Evolutionary conservation across 2,329 filamentous ascomycete species (phyloP).

Genomic region (Periglandula ipomoeae): DNA sequence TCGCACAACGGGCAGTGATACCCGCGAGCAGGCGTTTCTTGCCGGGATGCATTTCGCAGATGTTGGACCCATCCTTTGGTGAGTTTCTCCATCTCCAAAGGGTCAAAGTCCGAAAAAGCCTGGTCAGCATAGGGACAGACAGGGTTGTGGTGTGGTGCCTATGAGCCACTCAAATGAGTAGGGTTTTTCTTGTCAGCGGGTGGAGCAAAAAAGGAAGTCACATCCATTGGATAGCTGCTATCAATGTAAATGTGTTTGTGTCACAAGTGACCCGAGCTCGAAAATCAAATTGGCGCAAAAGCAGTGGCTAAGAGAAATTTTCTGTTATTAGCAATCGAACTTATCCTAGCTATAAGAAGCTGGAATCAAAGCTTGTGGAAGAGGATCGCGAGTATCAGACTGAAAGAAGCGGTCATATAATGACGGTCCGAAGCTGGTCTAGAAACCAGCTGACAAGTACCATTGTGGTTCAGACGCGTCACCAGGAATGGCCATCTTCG

Average conservation of each 20-base stretch:
- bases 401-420: neutral
- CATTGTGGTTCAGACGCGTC: no score
- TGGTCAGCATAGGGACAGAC: constrained; percentile 2
- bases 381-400: no score
- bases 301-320: neutral
- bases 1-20: constrained; percentile 17
- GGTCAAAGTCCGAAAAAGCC: neutral
- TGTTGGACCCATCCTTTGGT: constrained; percentile 16
- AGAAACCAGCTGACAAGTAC: no score
- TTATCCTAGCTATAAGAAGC: neutral
- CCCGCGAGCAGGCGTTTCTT: constrained; percentile 10
- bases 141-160: neutral
- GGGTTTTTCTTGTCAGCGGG: neutral
- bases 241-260: neutral
- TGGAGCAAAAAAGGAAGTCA: neutral
- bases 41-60: constrained; percentile 15
- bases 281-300: neutral
- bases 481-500: neutral
- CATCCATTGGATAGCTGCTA: neutral
- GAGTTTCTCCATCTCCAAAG: constrained; percentile 8
- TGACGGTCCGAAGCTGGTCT: no score
- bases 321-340: neutral
- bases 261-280: neutral
- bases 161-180: neutral
- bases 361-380: neutral